Evolutionary conservation across 495 filamentous ascomycete species (phyloP), one percentile per base, ranked within the genome.

Genomic region (Ramalina intermedia): DNA sequence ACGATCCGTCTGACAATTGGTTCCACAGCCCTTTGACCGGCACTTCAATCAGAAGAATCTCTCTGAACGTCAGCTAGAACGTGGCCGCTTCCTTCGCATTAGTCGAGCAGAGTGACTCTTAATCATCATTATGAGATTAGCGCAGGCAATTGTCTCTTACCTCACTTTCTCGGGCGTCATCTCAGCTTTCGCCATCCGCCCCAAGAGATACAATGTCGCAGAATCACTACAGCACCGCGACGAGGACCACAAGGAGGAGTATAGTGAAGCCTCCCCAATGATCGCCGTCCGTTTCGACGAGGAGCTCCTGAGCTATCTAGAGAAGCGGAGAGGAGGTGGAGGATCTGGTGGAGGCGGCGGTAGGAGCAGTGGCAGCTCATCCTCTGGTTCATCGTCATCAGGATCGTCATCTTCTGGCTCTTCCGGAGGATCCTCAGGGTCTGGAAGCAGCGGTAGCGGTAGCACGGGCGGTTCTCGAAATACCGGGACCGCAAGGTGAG

Each of bases 321-420:
- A 68, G 49, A 75, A 73, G 48, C 63, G 71, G 42, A 66, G 69
- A 41, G 71, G 71, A 18, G 70, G 69, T 6, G 69, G 69, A 11
- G 69, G 70, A 0, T 55, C 65, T 5, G 58, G 65, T 43, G 57
- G 66, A 29, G 55, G 59, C 8, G 55, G 64, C 17, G 59, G 64
- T 8, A 49, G 62, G 16, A 43, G 63, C 39, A 55, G 63, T 12
- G 49, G 60, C 8, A 53, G 61, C 6, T 51, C 58, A 16, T 58
- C 58, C 35, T 55, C 60, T 4, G 48, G 58, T 4, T 50, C 55
- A n/a, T 57, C 55, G 21, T 53, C 61, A 9, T 55, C 56, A 24
- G 51, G 59, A 37, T 63, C 56, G 9, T 50, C 51, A 14, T 48
- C 55, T 11, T 55, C 55, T 6, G 46, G 56, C 27, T 49, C 55